These are phyloP conservation scores for Borovskyia barvae DNA, from an alignment of 208 protist genomes.

Conservation along the genomic window DNA sequence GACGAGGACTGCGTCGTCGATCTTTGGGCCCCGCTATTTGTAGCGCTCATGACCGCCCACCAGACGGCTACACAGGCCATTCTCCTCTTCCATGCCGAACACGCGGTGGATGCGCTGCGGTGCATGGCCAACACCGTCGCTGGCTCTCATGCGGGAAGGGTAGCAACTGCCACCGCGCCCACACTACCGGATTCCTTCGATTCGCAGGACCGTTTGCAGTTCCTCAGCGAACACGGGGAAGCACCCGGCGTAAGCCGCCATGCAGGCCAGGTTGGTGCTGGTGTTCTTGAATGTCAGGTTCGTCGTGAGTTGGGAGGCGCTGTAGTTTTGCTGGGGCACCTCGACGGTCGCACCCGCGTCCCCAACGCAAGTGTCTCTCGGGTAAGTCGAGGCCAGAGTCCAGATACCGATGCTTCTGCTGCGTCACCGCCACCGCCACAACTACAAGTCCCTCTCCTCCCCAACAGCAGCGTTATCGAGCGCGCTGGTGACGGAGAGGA, in stretches of 20 bases:
- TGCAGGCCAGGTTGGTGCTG: not conserved
- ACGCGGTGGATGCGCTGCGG: constrained; percentile 39
- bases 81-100: constrained; percentile 58
- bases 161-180: too few relatives aligned
- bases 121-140: constrained; percentile 11
- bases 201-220: too few relatives aligned
- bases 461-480: not conserved
- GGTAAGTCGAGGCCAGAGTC: constrained; percentile 12
- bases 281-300: constrained; percentile 42
- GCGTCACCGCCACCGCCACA: too few relatives aligned
- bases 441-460: too few relatives aligned
- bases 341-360: constrained; percentile 18
- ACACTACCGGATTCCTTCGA: too few relatives aligned
- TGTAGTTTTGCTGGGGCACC: constrained; percentile 49
- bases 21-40: constrained; percentile 63
- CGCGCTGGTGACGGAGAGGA: too few relatives aligned
- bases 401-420: too few relatives aligned
- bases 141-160: too few relatives aligned
- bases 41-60: constrained; percentile 62
- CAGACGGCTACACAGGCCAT: constrained; percentile 24
- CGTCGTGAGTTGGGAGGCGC: constrained; percentile 45
- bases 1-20: constrained; percentile 42
- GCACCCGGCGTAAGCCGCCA: not conserved
- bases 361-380: constrained; percentile 11
- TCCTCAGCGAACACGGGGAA: not conserved